A percentile compares a stretch with the other conserved stretches of the same genome.
Evolutionary conservation across 345 rosid genomes (phyloP).

Genomic region (Salix arbutifolia): DNA sequence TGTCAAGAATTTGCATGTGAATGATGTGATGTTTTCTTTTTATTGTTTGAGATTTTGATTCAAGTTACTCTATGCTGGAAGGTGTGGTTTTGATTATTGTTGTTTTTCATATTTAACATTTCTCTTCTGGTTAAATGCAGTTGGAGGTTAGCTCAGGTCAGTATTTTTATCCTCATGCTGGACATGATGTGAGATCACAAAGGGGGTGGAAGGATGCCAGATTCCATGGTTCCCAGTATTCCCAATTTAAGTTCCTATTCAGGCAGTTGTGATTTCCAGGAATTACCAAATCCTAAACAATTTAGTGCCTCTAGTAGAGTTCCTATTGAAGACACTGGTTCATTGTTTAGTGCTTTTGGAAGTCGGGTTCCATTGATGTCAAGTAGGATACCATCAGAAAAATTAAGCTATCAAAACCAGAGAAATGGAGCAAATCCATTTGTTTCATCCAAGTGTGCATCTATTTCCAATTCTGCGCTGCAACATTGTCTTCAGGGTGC

Average conservation of each 20-base stretch:
- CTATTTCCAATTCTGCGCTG: conserved; percentile 17
- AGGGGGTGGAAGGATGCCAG: conserved; percentile 25
- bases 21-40: too few relatives aligned
- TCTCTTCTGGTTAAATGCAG: conserved; percentile 11
- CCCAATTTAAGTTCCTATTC: conserved; percentile 18
- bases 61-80: background rate
- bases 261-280: conserved; percentile 29
- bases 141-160: conserved; percentile 24
- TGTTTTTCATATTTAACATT: background rate
- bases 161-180: conserved; percentile 17
- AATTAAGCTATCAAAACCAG: conserved; percentile 14
- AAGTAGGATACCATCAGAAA: conserved; percentile 16
- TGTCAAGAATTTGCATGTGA: too few relatives aligned
- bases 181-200: conserved; percentile 25
- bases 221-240: conserved; percentile 6
- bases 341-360: conserved; percentile 21
- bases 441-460: conserved; percentile 15
- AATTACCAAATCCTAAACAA: conserved; percentile 27
- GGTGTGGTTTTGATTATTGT: conserved; percentile 4
- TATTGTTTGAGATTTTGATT: too few relatives aligned
- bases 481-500: conserved; percentile 21
- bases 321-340: conserved; percentile 9
- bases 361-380: conserved; percentile 15
- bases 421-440: conserved; percentile 12
- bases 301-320: too few relatives aligned